Evolutionary conservation across 768 basidiomycete species (phyloP).

Genomic region (Lyophyllum decastes): DNA sequence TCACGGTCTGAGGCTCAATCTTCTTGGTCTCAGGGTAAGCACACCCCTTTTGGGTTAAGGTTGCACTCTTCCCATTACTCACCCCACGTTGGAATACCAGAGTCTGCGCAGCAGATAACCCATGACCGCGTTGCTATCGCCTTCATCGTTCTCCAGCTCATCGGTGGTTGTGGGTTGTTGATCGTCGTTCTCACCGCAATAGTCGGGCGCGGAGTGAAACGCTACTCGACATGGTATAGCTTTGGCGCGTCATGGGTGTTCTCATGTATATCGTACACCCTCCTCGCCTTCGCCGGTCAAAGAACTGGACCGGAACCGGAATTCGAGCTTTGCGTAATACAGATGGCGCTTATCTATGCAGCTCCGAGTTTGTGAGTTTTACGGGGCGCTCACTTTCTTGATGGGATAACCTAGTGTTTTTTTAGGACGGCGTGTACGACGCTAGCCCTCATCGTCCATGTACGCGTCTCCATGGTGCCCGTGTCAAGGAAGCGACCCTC

Average conservation of each 20-base stretch:
- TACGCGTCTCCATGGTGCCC: constrained; percentile 10
- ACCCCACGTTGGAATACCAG: background rate
- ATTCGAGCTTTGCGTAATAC: constrained; percentile 26
- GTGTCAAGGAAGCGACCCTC: background rate
- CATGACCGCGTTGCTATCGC: constrained; percentile 22
- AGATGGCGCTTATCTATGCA: constrained; percentile 31
- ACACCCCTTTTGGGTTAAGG: background rate
- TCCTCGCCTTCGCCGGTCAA: constrained; percentile 32
- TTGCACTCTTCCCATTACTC: background rate
- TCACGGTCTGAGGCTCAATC: background rate
- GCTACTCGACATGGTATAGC: constrained; percentile 34
- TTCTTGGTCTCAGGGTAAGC: constrained; percentile 4
- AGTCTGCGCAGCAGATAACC: background rate
- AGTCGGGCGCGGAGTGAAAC: constrained; percentile 25
- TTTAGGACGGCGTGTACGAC: constrained; percentile 29
- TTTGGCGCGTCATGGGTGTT: constrained; percentile 32
- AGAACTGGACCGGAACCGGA: constrained; percentile 23
- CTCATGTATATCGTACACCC: constrained; percentile 30
- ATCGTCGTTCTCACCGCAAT: constrained; percentile 28
- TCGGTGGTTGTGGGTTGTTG: constrained; percentile 23
- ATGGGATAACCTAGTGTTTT: background rate
- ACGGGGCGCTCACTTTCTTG: background rate
- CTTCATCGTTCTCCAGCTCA: constrained; percentile 30
- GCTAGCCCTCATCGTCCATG: constrained; percentile 29
- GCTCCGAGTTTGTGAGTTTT: constrained; percentile 30